These are phyloP conservation scores for Trypanosoma melophagium DNA, from an alignment of 208 protist genomes.

Conservation along the genomic window DNA sequence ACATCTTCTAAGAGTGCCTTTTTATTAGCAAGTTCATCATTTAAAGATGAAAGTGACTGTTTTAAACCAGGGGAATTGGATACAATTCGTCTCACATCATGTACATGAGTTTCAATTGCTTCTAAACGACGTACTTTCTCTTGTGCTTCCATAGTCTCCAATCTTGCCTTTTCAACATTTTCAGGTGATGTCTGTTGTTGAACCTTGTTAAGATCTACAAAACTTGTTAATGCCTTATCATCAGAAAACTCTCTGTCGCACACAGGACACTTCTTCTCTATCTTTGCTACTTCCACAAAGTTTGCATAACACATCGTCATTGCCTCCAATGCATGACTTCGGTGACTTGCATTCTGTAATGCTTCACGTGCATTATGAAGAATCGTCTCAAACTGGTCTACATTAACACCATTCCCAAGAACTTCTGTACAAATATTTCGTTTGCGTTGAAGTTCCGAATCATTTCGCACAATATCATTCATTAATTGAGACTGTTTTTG, in stretches of 20 bases:
- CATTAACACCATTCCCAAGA: conserved; percentile 13
- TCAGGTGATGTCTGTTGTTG: conserved; percentile 42
- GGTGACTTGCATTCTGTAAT: conserved; percentile 30
- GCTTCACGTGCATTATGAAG: conserved; percentile 33
- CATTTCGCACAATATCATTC: conserved; percentile 27
- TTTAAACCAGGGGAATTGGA: conserved; percentile 34
- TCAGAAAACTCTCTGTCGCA: conserved; percentile 60
- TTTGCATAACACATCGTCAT: conserved; percentile 59
- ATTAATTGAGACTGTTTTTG: conserved; percentile 30
- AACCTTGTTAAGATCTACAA: conserved; percentile 42
- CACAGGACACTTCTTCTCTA: conserved; percentile 48
- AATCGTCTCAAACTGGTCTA: conserved; percentile 47
- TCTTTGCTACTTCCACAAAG: conserved; percentile 47
- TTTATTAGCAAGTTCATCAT: conserved; percentile 29
- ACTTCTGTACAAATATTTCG: conserved; percentile 4
- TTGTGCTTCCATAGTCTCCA: conserved; percentile 22
- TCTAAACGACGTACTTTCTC: conserved; percentile 36
- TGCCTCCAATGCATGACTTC: conserved; percentile 43
- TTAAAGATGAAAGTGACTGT: conserved; percentile 11
- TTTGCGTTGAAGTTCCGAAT: conserved; percentile 14
- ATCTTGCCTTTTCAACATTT: conserved; percentile 30
- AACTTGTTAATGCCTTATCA: conserved; percentile 26
- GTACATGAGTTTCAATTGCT: conserved; percentile 33
- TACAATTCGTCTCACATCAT: conserved; percentile 35
- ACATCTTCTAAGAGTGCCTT: conserved; percentile 26